Conservation (phyloP, 768 basidiomycete genomes). For the Cyclocybe aegerita region DNA sequence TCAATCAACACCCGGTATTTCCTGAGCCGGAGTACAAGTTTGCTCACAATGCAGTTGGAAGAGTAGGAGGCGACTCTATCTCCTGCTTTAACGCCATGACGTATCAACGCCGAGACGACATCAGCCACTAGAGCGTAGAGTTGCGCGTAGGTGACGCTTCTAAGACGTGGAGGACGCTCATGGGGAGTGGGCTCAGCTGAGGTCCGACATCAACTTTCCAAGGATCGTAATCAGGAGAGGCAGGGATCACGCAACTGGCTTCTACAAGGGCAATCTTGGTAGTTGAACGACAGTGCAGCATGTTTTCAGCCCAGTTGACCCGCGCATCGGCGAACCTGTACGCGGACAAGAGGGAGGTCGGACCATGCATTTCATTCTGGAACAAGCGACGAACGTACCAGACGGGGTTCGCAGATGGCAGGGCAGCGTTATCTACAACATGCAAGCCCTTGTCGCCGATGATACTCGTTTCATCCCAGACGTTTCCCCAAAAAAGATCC, state of each 20-base stretch:
- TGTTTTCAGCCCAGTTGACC: constrained; percentile 83
- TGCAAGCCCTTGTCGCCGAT: constrained; percentile 61
- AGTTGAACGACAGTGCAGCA: constrained; percentile 58
- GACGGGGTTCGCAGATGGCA: constrained; percentile 59
- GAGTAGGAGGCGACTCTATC: constrained; percentile 79
- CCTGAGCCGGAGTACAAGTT: constrained; percentile 1
- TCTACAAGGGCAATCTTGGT: constrained; percentile 67
- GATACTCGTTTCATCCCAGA: constrained; percentile 70
- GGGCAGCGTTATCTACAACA: constrained; percentile 54
- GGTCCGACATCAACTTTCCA: constrained; percentile 10
- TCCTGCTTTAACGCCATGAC: constrained; percentile 54
- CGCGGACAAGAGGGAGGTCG: constrained; percentile 10
- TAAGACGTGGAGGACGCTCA: constrained; percentile 40
- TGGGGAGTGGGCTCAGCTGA: constrained; percentile 64
- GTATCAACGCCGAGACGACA: constrained; percentile 55
- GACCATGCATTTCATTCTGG: constrained; percentile 5
- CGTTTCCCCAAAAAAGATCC: constrained; percentile 65
- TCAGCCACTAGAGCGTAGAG: constrained; percentile 58
- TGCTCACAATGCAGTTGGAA: constrained; percentile 72
- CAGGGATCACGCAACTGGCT: constrained; percentile 50
- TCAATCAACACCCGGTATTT: constrained; percentile 9
- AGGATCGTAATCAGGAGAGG: constrained; percentile 7
- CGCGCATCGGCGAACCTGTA: constrained; percentile 54
- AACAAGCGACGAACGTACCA: constrained; percentile 45
- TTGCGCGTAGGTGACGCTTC: constrained; percentile 52